Evolutionary conservation across 1,284 basidiomycete genomes (phyloP).

Genomic region (Malassezia nana): DNA sequence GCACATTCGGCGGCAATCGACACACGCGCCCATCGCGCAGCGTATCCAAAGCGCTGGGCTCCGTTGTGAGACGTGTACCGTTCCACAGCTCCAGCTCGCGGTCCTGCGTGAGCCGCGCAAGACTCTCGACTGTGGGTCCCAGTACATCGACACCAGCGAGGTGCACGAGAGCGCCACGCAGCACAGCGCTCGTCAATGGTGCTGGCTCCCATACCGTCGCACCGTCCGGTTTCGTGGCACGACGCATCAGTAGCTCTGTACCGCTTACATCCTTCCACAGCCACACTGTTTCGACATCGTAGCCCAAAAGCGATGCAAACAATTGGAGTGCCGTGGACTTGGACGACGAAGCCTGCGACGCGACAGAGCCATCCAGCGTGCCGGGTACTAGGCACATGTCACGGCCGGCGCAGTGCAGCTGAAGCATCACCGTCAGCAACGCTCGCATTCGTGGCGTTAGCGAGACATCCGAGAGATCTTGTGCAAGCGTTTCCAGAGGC

Average conservation of each 20-base stretch:
- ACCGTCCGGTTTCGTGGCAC: conserved; percentile 38
- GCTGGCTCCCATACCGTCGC: conserved; percentile 44
- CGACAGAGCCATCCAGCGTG: conserved; percentile 19
- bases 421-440: conserved; percentile 43
- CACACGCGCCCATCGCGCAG: conserved; percentile 10
- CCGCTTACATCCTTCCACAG: conserved; percentile 49
- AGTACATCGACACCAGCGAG: conserved; percentile 49
- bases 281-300: conserved; percentile 46
- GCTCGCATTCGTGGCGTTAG: conserved; percentile 44
- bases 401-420: conserved; percentile 45
- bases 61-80: conserved; percentile 24
- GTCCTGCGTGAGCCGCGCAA: conserved; percentile 41
- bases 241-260: conserved; percentile 46
- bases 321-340: conserved; percentile 46
- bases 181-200: conserved; percentile 40
- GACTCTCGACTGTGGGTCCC: conserved; percentile 42
- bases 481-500: conserved; percentile 26
- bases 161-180: conserved; percentile 47
- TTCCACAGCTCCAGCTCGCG: conserved; percentile 45
- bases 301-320: conserved; percentile 47
- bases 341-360: conserved; percentile 42
- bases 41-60: background rate
- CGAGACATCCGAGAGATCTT: conserved; percentile 19
- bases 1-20: conserved; percentile 34
- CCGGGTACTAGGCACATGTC: conserved; percentile 43